Evolutionary conservation across 331 rosid genomes (phyloP).

Genomic region (Malus hybrid): DNA sequence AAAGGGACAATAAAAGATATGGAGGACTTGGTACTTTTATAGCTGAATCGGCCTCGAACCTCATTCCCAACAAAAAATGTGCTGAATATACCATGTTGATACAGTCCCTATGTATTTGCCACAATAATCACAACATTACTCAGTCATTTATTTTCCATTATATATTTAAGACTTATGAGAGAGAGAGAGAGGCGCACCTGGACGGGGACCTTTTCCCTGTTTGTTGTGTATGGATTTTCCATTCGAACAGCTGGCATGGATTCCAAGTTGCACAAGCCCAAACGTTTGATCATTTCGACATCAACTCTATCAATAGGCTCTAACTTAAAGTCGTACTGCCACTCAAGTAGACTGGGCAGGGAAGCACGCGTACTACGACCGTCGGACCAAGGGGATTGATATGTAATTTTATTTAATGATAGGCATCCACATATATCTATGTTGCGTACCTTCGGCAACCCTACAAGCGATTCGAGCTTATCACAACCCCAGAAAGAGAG

Average conservation of each 20-base stretch:
- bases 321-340: neutral
- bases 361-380: too few species aligned
- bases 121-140: neutral
- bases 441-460: too few species aligned
- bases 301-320: too few species aligned
- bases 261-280: neutral
- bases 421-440: fast-evolving
- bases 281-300: too few species aligned
- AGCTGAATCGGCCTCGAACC: neutral
- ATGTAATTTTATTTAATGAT: neutral
- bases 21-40: neutral
- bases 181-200: neutral
- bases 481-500: too few species aligned
- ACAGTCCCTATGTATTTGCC: neutral
- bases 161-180: too few species aligned
- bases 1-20: neutral
- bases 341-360: neutral
- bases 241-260: neutral
- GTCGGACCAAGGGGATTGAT: neutral
- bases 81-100: neutral
- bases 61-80: neutral
- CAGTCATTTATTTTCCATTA: fast-evolving
- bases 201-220: neutral
- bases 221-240: too few species aligned
- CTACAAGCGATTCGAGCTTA: too few species aligned